Percentiles rank a stretch among this genome's conserved stretches.
Conservation (phyloP, 1,139 yeast genomes). For the Zygosaccharomyces pseudobailii region DNA sequence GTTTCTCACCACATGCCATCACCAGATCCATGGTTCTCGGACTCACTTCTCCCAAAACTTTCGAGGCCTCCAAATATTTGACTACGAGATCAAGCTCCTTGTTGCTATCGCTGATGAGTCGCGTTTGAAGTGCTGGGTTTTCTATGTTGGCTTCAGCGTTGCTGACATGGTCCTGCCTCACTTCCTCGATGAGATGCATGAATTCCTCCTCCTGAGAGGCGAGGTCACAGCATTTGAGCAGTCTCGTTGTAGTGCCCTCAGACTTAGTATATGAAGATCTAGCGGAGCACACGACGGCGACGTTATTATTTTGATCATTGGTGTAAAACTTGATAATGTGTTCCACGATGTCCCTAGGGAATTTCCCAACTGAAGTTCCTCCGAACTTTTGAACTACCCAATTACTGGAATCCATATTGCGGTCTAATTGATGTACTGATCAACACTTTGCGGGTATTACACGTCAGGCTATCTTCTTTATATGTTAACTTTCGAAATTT, state of each 20-base stretch:
- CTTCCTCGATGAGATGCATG: constrained; percentile 49
- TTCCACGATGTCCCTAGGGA: constrained; percentile 76
- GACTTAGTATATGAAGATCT: constrained; percentile 85
- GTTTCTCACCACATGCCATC: constrained; percentile 90
- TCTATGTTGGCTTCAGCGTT: constrained; percentile 61
- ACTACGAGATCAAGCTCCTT: constrained; percentile 63
- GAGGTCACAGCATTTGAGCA: constrained; percentile 72
- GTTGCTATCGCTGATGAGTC: constrained; percentile 53
- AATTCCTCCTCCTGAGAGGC: constrained; percentile 55
- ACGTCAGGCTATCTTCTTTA: background rate
- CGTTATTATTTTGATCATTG: constrained; percentile 46
- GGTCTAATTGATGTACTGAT: background rate
- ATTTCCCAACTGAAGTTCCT: constrained; percentile 97
- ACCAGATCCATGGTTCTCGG: constrained; percentile 83
- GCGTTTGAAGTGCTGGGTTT: constrained; percentile 41
- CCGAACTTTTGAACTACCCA: constrained; percentile 97
- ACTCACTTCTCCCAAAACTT: constrained; percentile 86
- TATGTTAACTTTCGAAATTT: constrained; percentile 1
- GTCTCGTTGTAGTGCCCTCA: constrained; percentile 90
- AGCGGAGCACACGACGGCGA: constrained; percentile 97
- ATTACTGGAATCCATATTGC: constrained; percentile 8
- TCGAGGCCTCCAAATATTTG: constrained; percentile 76
- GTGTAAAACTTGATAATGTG: constrained; percentile 71
- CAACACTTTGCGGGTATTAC: too few relatives aligned
- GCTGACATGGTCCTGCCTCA: constrained; percentile 69